Conservation (phyloP, 2,329 filamentous ascomycete species). For the Neofusicoccum ribis region DNA sequence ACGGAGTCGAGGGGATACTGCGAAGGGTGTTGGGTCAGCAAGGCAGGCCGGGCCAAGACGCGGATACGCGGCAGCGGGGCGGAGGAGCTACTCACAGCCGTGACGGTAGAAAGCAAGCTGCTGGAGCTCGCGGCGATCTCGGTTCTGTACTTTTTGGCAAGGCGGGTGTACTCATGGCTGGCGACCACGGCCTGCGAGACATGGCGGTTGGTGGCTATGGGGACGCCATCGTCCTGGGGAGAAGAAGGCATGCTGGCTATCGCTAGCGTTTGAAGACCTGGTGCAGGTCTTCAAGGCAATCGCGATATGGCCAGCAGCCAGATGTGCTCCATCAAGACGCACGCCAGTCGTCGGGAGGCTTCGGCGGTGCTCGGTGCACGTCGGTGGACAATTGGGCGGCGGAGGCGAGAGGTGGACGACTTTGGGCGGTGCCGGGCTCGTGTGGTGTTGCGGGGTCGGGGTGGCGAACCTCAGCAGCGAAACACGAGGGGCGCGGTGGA, state of each 20-base stretch:
- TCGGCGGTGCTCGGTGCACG: neutral
- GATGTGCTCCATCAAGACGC: conserved; percentile 55
- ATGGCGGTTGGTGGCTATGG: conserved; percentile 24
- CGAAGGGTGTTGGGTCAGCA: conserved; percentile 26
- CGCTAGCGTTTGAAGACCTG: conserved; percentile 52
- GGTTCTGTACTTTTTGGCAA: conserved; percentile 75
- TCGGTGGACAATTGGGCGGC: conserved; percentile 10
- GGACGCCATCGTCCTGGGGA: conserved; percentile 43
- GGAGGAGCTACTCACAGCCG: conserved; percentile 53
- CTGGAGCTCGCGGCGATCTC: conserved; percentile 77
- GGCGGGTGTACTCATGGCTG: conserved; percentile 40
- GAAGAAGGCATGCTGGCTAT: conserved; percentile 46
- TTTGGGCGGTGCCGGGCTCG: conserved; percentile 2
- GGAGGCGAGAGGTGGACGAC: neutral
- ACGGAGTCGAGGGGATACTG: conserved; percentile 82
- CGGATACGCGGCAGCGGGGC: neutral
- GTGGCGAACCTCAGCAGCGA: conserved; percentile 8
- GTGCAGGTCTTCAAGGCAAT: conserved; percentile 60
- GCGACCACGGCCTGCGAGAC: conserved; percentile 10
- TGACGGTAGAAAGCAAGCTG: conserved; percentile 75
- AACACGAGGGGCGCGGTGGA: neutral
- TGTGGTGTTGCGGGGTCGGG: conserved; percentile 18
- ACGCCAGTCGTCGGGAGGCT: conserved; percentile 13
- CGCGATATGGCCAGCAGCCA: conserved; percentile 57
- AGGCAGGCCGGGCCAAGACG: neutral